Percentiles rank a stretch among this genome's conserved stretches.
These are phyloP conservation scores for Saccharomycopsis fermentans DNA, from an alignment of 805 yeast species.

Conservation along the genomic window DNA sequence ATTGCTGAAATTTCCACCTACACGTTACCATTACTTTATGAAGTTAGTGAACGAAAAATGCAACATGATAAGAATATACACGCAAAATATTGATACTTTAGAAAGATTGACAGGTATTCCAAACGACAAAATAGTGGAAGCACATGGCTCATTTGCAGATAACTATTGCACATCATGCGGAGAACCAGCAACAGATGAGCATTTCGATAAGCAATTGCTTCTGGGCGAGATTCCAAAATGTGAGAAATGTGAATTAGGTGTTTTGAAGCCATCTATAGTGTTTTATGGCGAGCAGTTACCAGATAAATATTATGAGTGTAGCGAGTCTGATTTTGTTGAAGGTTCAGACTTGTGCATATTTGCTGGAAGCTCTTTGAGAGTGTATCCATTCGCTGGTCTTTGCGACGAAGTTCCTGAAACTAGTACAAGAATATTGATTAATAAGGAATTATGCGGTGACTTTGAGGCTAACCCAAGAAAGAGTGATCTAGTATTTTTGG, in stretches of 20 bases:
- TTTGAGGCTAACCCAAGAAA: constrained; percentile 43
- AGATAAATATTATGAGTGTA: constrained; percentile 47
- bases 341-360: constrained; percentile 64
- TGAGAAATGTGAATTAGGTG: constrained; percentile 47
- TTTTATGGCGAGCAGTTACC: constrained; percentile 92
- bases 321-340: constrained; percentile 45
- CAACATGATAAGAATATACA: constrained; percentile 59
- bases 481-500: constrained; percentile 49
- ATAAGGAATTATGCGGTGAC: constrained; percentile 71
- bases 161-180: constrained; percentile 78
- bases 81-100: constrained; percentile 89
- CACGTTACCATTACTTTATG: constrained; percentile 70
- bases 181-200: constrained; percentile 27
- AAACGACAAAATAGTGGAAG: constrained; percentile 63
- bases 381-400: constrained; percentile 79
- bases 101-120: constrained; percentile 77
- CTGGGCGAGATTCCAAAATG: constrained; percentile 45
- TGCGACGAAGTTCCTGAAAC: constrained; percentile 51
- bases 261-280: constrained; percentile 87
- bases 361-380: constrained; percentile 88
- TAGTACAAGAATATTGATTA: constrained; percentile 55
- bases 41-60: constrained; percentile 55
- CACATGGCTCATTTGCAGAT: constrained; percentile 87
- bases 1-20: constrained; percentile 66
- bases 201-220: constrained; percentile 20